phyloP scores from a whole-genome alignment of 2,329 filamentous ascomycete species.

The Sarocladium brachiariae region DNA sequence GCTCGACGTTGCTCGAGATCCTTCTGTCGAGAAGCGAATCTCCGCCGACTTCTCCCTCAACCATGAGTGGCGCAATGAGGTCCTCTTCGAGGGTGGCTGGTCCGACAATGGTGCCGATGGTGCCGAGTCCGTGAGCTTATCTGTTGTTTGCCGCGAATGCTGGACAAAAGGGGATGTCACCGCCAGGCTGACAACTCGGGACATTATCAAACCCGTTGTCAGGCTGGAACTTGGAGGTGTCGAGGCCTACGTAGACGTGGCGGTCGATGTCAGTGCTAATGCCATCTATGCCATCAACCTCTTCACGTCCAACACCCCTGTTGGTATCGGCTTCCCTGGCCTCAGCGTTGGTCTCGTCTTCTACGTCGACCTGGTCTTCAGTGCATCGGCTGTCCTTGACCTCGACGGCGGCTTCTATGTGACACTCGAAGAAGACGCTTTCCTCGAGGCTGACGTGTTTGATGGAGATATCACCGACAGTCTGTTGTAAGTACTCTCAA shows the following conservation, averaged over 20 bases:
- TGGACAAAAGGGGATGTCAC: constrained; percentile 39
- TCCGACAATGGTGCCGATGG: background rate
- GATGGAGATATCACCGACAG: constrained; percentile 25
- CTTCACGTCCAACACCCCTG: constrained; percentile 33
- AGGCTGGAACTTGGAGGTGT: constrained; percentile 38
- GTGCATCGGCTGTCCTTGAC: constrained; percentile 36
- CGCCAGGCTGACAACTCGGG: constrained; percentile 32
- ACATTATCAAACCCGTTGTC: constrained; percentile 30
- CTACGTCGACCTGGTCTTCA: constrained; percentile 42
- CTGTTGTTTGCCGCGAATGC: constrained; percentile 38
- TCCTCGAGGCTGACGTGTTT: constrained; percentile 12
- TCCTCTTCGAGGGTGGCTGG: constrained; percentile 12
- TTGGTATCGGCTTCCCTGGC: constrained; percentile 33
- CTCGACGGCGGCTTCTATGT: constrained; percentile 28
- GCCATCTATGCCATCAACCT: constrained; percentile 42
- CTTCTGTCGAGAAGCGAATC: constrained; percentile 16
- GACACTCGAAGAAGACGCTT: constrained; percentile 9
- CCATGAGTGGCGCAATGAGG: constrained; percentile 11
- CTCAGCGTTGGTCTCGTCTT: constrained; percentile 38
- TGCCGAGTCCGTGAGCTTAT: constrained; percentile 17
- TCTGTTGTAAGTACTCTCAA: constrained; percentile 28
- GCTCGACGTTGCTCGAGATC: constrained; percentile 10
- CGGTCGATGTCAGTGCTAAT: constrained; percentile 32
- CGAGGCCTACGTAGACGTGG: constrained; percentile 42
- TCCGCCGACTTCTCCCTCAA: constrained; percentile 13